A percentile compares a stretch with the other conserved stretches of the same genome.
Conservation (phyloP, 805 yeast species). For the Yarrowia alimentaria region DNA sequence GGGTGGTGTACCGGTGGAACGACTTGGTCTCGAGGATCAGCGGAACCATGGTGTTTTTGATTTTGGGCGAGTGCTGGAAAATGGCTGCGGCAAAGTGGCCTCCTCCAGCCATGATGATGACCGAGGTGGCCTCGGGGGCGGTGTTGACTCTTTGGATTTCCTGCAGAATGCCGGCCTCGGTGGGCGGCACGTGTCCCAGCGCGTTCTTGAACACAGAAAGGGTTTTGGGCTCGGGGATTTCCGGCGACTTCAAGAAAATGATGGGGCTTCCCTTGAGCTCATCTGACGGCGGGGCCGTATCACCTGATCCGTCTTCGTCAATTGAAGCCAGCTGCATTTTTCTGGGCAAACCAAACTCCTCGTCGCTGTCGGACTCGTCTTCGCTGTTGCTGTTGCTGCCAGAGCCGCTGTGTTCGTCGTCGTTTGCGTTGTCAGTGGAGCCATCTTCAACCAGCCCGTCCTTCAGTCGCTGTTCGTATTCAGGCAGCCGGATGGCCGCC, state of each 20-base stretch:
- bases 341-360: slow-evolving; percentile 17
- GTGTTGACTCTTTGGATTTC: slow-evolving; percentile 19
- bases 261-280: slow-evolving; percentile 14
- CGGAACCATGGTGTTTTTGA: slow-evolving; percentile 48
- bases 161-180: slow-evolving; percentile 4
- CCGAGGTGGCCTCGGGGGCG: slow-evolving; percentile 46
- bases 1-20: slow-evolving; percentile 90
- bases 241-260: slow-evolving; percentile 14
- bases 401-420: slow-evolving; percentile 12
- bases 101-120: slow-evolving; percentile 91
- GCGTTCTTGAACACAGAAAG: slow-evolving; percentile 14
- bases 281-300: background rate
- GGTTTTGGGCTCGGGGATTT: slow-evolving; percentile 9
- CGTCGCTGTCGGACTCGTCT: slow-evolving; percentile 19
- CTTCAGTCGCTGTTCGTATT: slow-evolving; percentile 6
- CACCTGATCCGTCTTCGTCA: slow-evolving; percentile 7
- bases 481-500: slow-evolving; percentile 12
- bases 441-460: slow-evolving; percentile 5
- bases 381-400: slow-evolving; percentile 18
- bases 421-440: background rate
- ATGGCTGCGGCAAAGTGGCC: slow-evolving; percentile 98
- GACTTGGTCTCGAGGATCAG: slow-evolving; percentile 61
- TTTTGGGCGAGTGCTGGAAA: slow-evolving; percentile 61
- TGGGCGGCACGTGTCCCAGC: background rate
- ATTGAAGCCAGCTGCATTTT: slow-evolving; percentile 11